Conservation (phyloP, 129 eudicot genomes). For the Artemisia annua region DNA sequence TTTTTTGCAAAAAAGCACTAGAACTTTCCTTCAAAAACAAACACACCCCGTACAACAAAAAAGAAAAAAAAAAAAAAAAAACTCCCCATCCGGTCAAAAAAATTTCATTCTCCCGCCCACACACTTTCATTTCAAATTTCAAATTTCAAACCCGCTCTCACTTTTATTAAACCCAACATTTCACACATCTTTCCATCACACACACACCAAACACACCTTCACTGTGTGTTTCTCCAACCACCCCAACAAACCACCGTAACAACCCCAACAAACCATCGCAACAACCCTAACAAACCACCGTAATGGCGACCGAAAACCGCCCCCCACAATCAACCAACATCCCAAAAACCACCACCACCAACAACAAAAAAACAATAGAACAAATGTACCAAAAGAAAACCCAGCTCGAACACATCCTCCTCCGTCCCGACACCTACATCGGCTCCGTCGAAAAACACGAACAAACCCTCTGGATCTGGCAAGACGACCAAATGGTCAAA, state of each 20-base stretch:
- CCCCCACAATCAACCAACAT: slow-evolving; percentile 68
- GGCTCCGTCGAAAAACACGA: slow-evolving; percentile 86
- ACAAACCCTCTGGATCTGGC: slow-evolving; percentile 67
- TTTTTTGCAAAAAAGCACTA: no score
- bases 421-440: slow-evolving; percentile 92
- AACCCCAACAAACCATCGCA: neutral
- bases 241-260: neutral
- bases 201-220: slow-evolving; percentile 33
- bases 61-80: no score
- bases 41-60: no score
- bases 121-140: slow-evolving; percentile 33
- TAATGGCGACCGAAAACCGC: slow-evolving; percentile 40
- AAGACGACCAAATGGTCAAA: slow-evolving; percentile 45
- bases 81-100: no score
- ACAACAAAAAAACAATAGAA: slow-evolving; percentile 60
- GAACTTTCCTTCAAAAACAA: no score
- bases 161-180: neutral
- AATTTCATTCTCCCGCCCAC: slow-evolving; percentile 20
- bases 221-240: slow-evolving; percentile 25
- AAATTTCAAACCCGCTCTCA: slow-evolving; percentile 20
- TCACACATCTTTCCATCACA: slow-evolving; percentile 5
- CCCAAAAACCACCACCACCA: slow-evolving; percentile 18
- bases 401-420: slow-evolving; percentile 96
- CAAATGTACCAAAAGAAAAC: slow-evolving; percentile 91
- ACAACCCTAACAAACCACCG: neutral